These are phyloP conservation scores for Rutstroemia sp. DNA, from an alignment of 2,329 filamentous ascomycete species.

Conservation along the genomic window DNA sequence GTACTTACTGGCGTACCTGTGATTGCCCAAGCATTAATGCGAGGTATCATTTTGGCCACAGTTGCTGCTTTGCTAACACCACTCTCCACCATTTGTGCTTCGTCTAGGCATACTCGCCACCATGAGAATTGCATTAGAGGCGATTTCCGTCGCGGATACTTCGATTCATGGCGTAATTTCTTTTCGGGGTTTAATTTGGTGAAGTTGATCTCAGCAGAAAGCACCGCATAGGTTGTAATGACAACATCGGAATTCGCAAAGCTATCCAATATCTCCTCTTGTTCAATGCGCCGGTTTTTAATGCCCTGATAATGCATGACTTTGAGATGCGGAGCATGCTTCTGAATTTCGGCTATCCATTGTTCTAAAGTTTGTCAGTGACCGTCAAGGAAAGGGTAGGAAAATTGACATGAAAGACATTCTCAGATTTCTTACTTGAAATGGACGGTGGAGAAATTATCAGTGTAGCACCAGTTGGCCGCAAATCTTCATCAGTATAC, in stretches of 20 bases:
- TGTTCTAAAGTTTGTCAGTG: conserved; percentile 36
- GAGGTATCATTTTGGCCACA: conserved; percentile 72
- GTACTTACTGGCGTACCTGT: conserved; percentile 74
- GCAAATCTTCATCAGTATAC: conserved; percentile 37
- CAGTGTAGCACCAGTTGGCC: conserved; percentile 47
- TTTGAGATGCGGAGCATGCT: conserved; percentile 49
- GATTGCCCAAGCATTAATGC: conserved; percentile 84
- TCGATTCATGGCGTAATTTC: conserved; percentile 52
- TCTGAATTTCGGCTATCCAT: conserved; percentile 53
- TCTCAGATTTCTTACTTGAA: conserved; percentile 2
- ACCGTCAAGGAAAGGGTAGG: neutral
- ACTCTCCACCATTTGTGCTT: conserved; percentile 89
- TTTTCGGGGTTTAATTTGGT: conserved; percentile 64
- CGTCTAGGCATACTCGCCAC: conserved; percentile 78
- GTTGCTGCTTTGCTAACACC: conserved; percentile 77
- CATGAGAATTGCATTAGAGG: conserved; percentile 72
- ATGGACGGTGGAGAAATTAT: conserved; percentile 54
- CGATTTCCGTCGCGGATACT: conserved; percentile 59
- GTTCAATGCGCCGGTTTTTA: conserved; percentile 27
- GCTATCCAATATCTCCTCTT: conserved; percentile 34
- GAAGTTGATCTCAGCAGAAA: conserved; percentile 77
- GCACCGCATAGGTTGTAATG: conserved; percentile 58
- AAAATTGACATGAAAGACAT: neutral
- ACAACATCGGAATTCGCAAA: conserved; percentile 50
- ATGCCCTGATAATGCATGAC: conserved; percentile 50